A percentile compares a stretch with the other conserved stretches of the same genome.
Evolutionary conservation across 1,284 basidiomycete species (phyloP).

Genomic region (Gomphus bonarii): DNA sequence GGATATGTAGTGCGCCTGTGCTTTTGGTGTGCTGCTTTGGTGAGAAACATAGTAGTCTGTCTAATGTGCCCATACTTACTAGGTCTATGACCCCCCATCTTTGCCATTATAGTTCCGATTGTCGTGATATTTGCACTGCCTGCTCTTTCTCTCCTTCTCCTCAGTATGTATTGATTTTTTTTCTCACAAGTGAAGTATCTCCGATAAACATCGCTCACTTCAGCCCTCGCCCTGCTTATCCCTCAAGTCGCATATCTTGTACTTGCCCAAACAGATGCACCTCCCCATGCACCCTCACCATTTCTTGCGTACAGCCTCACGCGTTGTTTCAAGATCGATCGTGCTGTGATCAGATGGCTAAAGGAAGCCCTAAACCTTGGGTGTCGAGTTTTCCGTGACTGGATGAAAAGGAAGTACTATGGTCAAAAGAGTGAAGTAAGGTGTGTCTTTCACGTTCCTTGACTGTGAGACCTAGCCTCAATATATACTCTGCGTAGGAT

Average conservation of each 20-base stretch:
- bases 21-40: constrained; percentile 1
- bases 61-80: neutral
- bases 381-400: neutral
- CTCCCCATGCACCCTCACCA: neutral
- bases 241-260: constrained; percentile 4
- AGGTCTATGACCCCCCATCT: neutral
- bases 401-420: constrained; percentile 2
- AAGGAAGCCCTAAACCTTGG: neutral
- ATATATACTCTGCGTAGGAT: neutral
- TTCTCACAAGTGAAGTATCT: neutral
- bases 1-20: neutral
- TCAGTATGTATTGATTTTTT: neutral
- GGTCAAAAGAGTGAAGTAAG: neutral
- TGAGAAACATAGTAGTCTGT: neutral
- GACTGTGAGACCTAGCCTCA: neutral
- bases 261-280: constrained; percentile 7
- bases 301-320: constrained; percentile 3
- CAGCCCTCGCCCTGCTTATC: constrained; percentile 5
- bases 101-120: neutral
- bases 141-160: neutral
- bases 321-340: constrained; percentile 4
- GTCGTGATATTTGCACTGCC: constrained; percentile 1
- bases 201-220: neutral
- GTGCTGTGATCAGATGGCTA: constrained; percentile 4
- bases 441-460: neutral